These are phyloP conservation scores for Xylaria sp. DNA, from an alignment of 2,329 filamentous ascomycete genomes.

Conservation along the genomic window DNA sequence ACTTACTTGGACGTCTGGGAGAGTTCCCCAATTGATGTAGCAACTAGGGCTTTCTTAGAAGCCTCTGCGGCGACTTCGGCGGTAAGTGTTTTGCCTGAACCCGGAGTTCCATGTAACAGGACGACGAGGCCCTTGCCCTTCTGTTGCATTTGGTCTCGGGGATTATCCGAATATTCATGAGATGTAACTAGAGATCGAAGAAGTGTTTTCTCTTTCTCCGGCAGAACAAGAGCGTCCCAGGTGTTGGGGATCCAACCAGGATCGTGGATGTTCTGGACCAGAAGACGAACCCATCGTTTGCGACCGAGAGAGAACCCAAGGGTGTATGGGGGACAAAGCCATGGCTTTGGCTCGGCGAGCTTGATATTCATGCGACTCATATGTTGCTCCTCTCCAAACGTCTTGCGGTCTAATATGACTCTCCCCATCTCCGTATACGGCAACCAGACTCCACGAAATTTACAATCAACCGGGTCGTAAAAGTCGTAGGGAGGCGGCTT, in stretches of 20 bases:
- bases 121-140: conserved; percentile 54
- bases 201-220: conserved; percentile 43
- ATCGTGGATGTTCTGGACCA: conserved; percentile 43
- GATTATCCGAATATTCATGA: conserved; percentile 43
- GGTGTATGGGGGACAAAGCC: conserved; percentile 45
- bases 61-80: conserved; percentile 50
- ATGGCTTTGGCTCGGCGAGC: conserved; percentile 34
- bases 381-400: conserved; percentile 44
- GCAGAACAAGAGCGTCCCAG: conserved; percentile 45
- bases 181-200: conserved; percentile 46
- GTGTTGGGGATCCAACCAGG: conserved; percentile 42
- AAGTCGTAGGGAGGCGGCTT: conserved; percentile 41
- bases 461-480: conserved; percentile 36
- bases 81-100: conserved; percentile 54
- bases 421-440: conserved; percentile 46
- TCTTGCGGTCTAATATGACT: conserved; percentile 47
- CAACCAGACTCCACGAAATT: conserved; percentile 45
- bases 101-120: conserved; percentile 52
- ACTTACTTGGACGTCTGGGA: conserved; percentile 37
- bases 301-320: conserved; percentile 44
- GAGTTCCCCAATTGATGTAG: conserved; percentile 44
- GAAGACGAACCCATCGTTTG: conserved; percentile 45
- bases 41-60: conserved; percentile 41
- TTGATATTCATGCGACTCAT: conserved; percentile 34
- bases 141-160: conserved; percentile 42